Conservation (phyloP, 495 filamentous ascomycete genomes). For the Podospora didyma region DNA sequence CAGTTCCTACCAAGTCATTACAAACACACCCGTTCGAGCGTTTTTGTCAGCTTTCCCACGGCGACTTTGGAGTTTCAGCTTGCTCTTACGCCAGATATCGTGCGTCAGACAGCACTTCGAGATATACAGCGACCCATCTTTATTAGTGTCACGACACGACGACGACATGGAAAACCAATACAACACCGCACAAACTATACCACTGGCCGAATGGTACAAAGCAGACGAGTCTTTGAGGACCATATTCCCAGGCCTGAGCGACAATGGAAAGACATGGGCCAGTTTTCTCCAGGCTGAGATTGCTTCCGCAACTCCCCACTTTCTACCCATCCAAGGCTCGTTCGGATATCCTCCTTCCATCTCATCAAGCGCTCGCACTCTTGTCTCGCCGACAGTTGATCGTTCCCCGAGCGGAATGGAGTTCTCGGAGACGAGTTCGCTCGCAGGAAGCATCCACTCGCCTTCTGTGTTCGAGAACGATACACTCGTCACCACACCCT, state of each 20-base stretch:
- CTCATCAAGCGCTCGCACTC: neutral
- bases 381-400: neutral
- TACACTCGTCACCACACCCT: neutral
- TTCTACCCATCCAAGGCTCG: no score
- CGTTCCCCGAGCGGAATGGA: conserved; percentile 7
- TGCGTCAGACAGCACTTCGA: no score
- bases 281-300: neutral
- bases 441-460: conserved; percentile 4
- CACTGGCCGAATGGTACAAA: neutral
- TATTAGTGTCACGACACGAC: no score
- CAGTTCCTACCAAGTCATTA: neutral
- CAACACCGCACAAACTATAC: neutral
- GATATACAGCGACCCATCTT: no score
- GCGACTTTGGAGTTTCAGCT: no score
- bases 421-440: conserved; percentile 10
- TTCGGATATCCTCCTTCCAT: neutral
- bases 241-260: neutral
- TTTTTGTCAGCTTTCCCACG: no score
- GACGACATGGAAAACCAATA: neutral
- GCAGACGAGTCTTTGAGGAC: neutral
- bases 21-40: neutral
- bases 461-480: conserved; percentile 4
- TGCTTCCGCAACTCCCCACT: neutral
- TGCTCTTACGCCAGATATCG: no score
- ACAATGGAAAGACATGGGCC: neutral